phyloP scores from a whole-genome alignment of 352 stramenopile species.

The Globisporangium paddicum region DNA sequence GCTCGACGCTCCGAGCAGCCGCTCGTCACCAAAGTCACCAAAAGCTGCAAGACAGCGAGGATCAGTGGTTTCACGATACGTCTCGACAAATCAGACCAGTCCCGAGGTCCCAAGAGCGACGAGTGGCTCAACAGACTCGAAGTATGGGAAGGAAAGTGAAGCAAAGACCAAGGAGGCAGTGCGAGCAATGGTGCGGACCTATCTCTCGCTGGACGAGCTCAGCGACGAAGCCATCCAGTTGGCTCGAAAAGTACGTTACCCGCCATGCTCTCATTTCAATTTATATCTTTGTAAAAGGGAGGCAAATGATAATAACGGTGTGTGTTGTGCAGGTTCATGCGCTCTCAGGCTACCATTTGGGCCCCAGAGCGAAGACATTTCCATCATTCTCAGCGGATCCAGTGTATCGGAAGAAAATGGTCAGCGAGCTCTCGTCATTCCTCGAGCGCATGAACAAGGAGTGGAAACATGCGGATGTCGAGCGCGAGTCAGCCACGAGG shows the following conservation, averaged over 20 bases:
- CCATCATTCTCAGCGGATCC: conserved; percentile 35
- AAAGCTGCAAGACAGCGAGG: neutral
- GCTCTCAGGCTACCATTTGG: conserved; percentile 39
- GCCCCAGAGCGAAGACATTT: conserved; percentile 22
- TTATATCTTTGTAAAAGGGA: neutral
- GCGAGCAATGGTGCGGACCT: conserved; percentile 33
- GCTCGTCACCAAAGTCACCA: neutral
- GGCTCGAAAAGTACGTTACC: conserved; percentile 19
- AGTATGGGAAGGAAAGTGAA: neutral
- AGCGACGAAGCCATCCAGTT: conserved; percentile 41
- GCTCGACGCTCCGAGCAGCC: neutral
- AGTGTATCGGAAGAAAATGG: conserved; percentile 38
- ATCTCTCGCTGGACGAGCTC: conserved; percentile 29
- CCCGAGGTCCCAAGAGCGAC: neutral
- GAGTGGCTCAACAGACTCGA: neutral
- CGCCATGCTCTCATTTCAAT: too few species aligned
- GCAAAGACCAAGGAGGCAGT: conserved; percentile 14
- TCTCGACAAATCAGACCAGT: neutral
- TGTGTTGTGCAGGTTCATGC: conserved; percentile 27
- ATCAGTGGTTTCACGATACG: conserved; percentile 5
- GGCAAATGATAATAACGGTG: neutral
- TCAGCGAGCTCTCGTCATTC: conserved; percentile 26
- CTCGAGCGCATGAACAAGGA: conserved; percentile 54
- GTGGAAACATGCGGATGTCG: conserved; percentile 34
- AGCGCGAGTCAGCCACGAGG: conserved; percentile 35